Conservation (phyloP, 2,329 filamentous ascomycete genomes). For the Penicillium paneum region DNA sequence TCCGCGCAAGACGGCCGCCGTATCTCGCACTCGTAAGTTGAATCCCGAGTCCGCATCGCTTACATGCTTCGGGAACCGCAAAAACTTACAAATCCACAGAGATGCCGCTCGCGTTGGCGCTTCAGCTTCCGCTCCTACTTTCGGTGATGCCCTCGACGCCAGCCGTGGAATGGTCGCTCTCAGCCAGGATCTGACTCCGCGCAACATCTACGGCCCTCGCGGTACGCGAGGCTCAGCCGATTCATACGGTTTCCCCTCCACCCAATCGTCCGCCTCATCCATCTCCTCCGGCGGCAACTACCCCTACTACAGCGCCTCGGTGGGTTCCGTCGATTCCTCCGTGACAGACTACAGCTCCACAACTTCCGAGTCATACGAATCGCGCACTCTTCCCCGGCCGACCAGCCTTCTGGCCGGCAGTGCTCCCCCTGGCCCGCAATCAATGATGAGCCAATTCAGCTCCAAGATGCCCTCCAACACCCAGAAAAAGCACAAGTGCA, state of each 20-base stretch:
- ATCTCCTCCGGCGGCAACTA: conserved; percentile 81
- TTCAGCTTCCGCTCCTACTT: conserved; percentile 57
- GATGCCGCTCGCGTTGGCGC: conserved; percentile 34
- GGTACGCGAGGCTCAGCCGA: conserved; percentile 70
- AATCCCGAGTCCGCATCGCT: conserved; percentile 12
- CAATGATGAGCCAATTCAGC: conserved; percentile 98
- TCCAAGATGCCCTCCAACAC: conserved; percentile 94
- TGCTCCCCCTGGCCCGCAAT: conserved; percentile 79
- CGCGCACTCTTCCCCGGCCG: conserved; percentile 79
- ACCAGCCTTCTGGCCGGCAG: conserved; percentile 61
- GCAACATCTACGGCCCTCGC: conserved; percentile 78
- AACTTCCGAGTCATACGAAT: conserved; percentile 79
- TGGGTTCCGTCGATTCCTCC: conserved; percentile 65
- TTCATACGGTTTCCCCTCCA: conserved; percentile 86
- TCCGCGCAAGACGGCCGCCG: conserved; percentile 59
- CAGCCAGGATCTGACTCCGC: conserved; percentile 85
- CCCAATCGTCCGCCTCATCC: conserved; percentile 88
- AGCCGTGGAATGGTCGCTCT: conserved; percentile 93
- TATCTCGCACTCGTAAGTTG: conserved; percentile 80
- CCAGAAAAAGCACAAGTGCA: conserved; percentile 99
- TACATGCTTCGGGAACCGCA: not conserved
- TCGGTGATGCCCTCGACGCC: conserved; percentile 86
- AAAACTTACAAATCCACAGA: conserved; percentile 24
- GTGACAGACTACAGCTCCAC: conserved; percentile 91
- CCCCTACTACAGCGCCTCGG: conserved; percentile 81